A percentile compares a stretch with the other conserved stretches of the same genome.
phyloP scores from a whole-genome alignment of 345 rosid genomes.

The Salix arbutifolia region DNA sequence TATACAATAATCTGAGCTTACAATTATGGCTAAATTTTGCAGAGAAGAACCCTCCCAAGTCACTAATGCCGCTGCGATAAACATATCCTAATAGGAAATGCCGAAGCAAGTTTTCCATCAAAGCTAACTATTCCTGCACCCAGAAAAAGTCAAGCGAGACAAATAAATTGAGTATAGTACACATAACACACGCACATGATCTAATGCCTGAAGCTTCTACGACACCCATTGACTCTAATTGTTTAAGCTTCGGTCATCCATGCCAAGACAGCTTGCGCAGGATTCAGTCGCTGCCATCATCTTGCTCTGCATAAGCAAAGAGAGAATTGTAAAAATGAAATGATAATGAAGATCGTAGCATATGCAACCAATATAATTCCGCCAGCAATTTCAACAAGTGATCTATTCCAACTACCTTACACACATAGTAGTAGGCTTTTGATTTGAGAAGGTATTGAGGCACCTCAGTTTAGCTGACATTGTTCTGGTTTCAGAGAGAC shows the following conservation, averaged over 20 bases:
- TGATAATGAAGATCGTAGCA: neutral
- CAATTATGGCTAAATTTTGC: neutral
- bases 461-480: neutral
- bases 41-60: neutral
- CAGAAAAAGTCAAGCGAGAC: neutral
- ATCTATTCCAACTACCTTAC: neutral
- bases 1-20: neutral
- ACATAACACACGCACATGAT: constrained; percentile 4
- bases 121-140: constrained; percentile 11
- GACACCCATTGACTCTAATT: constrained; percentile 5
- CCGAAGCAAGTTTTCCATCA: constrained; percentile 13
- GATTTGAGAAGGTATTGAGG: neutral
- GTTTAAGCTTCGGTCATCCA: neutral
- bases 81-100: neutral
- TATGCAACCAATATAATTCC: neutral
- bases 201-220: constrained; percentile 1
- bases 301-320: constrained; percentile 27
- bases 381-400: neutral
- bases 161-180: neutral
- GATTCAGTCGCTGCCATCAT: constrained; percentile 33
- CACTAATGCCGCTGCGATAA: neutral
- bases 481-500: neutral
- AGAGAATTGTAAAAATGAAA: neutral
- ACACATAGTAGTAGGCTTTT: neutral
- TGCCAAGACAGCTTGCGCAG: constrained; percentile 9